These are phyloP conservation scores for Mycena galericulata DNA, from an alignment of 768 basidiomycete genomes.

Conservation along the genomic window DNA sequence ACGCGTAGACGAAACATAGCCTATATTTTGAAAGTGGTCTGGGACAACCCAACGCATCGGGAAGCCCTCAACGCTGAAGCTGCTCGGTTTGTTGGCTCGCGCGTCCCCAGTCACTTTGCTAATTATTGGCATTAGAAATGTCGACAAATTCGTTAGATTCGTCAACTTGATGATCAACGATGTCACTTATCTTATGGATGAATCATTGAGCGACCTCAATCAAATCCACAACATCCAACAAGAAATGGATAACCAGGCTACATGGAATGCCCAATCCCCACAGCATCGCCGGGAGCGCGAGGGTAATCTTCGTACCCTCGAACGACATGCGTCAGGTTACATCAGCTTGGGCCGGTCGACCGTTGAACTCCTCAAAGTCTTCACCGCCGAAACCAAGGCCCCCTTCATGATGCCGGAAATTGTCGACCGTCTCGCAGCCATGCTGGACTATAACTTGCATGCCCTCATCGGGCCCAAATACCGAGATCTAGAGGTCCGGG, in stretches of 20 bases:
- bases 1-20: slow-evolving; percentile 82
- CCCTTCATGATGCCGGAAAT: slow-evolving; percentile 98
- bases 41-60: slow-evolving; percentile 91
- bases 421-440: slow-evolving; percentile 93
- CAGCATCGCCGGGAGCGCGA: slow-evolving; percentile 90
- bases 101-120: background rate
- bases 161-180: slow-evolving; percentile 99
- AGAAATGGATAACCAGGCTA: slow-evolving; percentile 81
- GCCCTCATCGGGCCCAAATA: slow-evolving; percentile 91
- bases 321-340: slow-evolving; percentile 88
- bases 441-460: slow-evolving; percentile 95
- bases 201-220: slow-evolving; percentile 88
- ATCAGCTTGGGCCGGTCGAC: slow-evolving; percentile 89
- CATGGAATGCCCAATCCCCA: slow-evolving; percentile 75
- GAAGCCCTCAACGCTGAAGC: slow-evolving; percentile 84
- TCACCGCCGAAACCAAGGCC: slow-evolving; percentile 90
- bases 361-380: slow-evolving; percentile 90
- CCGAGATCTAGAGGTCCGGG: slow-evolving; percentile 85
- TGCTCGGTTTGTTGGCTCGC: slow-evolving; percentile 64
- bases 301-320: slow-evolving; percentile 79
- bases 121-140: slow-evolving; percentile 63
- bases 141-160: slow-evolving; percentile 95
- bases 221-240: slow-evolving; percentile 90
- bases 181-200: slow-evolving; percentile 97
- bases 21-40: slow-evolving; percentile 88